A percentile compares a stretch with the other conserved stretches of the same genome.
Evolutionary conservation across 352 stramenopile species (phyloP).

Genomic region (Phytophthora constricta): DNA sequence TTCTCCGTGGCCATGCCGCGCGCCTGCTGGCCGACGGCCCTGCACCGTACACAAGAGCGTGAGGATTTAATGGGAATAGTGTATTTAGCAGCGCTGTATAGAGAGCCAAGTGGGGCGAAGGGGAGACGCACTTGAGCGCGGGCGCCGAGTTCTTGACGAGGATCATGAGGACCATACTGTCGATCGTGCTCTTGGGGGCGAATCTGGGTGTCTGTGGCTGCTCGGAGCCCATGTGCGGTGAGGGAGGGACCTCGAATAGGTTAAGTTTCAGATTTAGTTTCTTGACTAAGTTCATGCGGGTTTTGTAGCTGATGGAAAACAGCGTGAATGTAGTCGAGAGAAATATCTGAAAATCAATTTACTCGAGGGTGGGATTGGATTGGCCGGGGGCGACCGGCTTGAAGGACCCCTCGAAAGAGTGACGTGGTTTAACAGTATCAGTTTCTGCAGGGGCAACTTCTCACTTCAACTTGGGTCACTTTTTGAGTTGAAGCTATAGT

Average conservation of each 20-base stretch:
- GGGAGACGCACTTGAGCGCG: conserved; percentile 57
- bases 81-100: no score
- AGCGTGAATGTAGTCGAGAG: background rate
- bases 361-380: no score
- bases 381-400: no score
- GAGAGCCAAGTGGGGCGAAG: background rate
- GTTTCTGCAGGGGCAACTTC: background rate
- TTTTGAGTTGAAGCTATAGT: no score
- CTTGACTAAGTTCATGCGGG: no score
- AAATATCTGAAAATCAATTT: no score
- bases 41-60: conserved; percentile 27
- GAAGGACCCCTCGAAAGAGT: no score
- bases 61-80: conserved; percentile 8
- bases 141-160: conserved; percentile 55
- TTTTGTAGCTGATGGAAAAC: background rate
- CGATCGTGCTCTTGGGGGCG: conserved; percentile 28
- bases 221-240: conserved; percentile 41
- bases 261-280: no score
- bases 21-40: conserved; percentile 71
- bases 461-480: background rate
- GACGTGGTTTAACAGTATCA: background rate
- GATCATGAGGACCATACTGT: conserved; percentile 58
- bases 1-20: conserved; percentile 99
- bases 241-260: no score
- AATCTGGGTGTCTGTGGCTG: conserved; percentile 40